phyloP scores from a whole-genome alignment of 345 rosid genomes.

The Kernera saxatilis region DNA sequence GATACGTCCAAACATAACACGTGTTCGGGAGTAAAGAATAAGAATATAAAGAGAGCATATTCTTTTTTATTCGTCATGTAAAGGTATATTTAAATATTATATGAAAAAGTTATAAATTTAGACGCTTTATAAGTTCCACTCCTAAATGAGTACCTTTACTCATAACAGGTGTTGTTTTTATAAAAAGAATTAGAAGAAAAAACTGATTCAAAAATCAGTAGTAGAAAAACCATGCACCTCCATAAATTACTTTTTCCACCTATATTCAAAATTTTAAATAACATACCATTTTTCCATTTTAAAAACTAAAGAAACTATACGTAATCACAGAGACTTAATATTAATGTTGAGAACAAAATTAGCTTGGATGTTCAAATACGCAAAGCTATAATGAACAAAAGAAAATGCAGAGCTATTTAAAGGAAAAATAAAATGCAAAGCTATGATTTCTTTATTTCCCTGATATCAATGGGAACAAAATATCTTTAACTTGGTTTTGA shows the following conservation, averaged over 20 bases:
- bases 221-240: background rate
- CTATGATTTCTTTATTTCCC: background rate
- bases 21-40: conserved; percentile 18
- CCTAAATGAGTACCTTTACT: background rate
- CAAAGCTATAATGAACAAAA: background rate
- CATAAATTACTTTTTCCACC: background rate
- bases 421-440: background rate
- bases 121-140: conserved; percentile 6
- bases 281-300: background rate
- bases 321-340: background rate
- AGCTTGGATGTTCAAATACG: background rate
- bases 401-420: background rate
- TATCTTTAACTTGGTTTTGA: background rate
- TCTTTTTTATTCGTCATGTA: conserved; percentile 20
- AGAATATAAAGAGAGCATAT: conserved; percentile 27
- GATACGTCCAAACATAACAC: conserved; percentile 26
- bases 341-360: background rate
- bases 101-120: background rate
- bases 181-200: background rate
- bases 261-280: background rate
- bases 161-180: background rate
- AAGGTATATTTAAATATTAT: background rate
- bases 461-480: background rate
- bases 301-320: background rate
- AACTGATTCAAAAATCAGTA: background rate